Evolutionary conservation across 306 rosid species (phyloP).

Genomic region (Acacia crassicarpa): DNA sequence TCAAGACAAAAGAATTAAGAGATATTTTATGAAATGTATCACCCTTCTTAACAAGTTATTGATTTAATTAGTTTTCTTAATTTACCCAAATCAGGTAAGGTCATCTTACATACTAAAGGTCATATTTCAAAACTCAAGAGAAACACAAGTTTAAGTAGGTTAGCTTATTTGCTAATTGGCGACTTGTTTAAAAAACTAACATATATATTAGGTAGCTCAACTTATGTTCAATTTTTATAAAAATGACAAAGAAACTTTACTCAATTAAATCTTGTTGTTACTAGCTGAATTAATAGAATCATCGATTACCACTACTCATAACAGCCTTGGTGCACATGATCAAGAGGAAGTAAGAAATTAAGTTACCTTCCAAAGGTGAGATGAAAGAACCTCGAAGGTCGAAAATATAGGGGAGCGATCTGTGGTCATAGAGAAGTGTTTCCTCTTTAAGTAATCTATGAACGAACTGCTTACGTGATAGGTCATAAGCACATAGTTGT

Average conservation of each 20-base stretch:
- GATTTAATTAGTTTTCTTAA: too few relatives aligned
- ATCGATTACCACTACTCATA: background rate
- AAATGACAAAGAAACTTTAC: background rate
- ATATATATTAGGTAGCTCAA: background rate
- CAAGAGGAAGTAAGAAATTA: background rate
- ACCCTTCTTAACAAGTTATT: too few relatives aligned
- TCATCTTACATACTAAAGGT: too few relatives aligned
- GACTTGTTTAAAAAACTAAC: background rate
- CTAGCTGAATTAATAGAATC: background rate
- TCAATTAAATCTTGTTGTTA: background rate
- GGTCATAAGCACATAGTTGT: constrained; percentile 51
- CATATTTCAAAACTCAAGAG: background rate
- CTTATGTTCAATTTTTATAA: background rate
- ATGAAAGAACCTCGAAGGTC: constrained; percentile 71
- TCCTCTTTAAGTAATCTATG: constrained; percentile 51
- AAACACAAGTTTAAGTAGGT: background rate
- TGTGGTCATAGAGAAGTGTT: constrained; percentile 27
- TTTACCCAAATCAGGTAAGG: too few relatives aligned
- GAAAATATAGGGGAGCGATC: constrained; percentile 48
- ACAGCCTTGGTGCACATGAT: background rate
- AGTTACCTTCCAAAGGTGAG: constrained; percentile 84
- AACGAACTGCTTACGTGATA: constrained; percentile 49
- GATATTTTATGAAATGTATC: too few relatives aligned
- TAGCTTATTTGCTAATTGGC: background rate
- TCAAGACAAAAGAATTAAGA: too few relatives aligned